Base-by-base conservation (phyloP, 1,284 basidiomycete genomes). In the Malassezia caprae region DNA sequence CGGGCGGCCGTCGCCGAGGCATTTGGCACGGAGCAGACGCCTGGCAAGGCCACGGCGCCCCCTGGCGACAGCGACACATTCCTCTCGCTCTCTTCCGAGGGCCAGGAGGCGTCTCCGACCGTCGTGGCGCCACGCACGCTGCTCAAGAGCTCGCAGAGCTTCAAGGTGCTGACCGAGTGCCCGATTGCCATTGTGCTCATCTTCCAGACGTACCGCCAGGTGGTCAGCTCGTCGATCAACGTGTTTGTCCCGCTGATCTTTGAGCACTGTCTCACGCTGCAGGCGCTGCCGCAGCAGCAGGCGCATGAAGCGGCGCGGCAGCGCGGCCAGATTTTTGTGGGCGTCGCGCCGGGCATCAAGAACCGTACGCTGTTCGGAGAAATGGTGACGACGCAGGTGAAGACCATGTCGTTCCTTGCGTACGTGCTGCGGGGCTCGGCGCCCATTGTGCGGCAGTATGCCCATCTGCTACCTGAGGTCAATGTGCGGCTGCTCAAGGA, bases 161-260 rank as follows among this genome's bases (percentile, higher is more conserved):
- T 96, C 80, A 96, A 96, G 76, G 87, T 96, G 12, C 79, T 96
- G 23, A 85, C 88, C 6, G 94, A 99, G 76, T 87, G 94, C 78
- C 88, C 88, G 7, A 87, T 94, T 77, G 85, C 90, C 17, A 84
- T 96, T 63, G 88, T 94, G 37, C 83, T 91, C 39, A 86, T 96
- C 76, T 85, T 88, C 59, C 91, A 96, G 76, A 83, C 83, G 28
- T 85, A 86, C 58, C 79, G 81, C 34, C 74, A 84, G 51, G 82
- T 87, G 46, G 79, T 83, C 62, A 73, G 77, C 8, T 79, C 84
- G 8, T 80, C 83, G 26, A 82, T 94, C 62, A 82, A 85, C 64
- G 80, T 82, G 32, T 85, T 86, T 34, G 81, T 93, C 39, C 80
- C 83, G 6, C 63, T 74, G 37, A 70, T 72, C 53, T 64, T 74